Base-by-base conservation (phyloP, 441 rosid species). In the Jatropha podagrica region DNA sequence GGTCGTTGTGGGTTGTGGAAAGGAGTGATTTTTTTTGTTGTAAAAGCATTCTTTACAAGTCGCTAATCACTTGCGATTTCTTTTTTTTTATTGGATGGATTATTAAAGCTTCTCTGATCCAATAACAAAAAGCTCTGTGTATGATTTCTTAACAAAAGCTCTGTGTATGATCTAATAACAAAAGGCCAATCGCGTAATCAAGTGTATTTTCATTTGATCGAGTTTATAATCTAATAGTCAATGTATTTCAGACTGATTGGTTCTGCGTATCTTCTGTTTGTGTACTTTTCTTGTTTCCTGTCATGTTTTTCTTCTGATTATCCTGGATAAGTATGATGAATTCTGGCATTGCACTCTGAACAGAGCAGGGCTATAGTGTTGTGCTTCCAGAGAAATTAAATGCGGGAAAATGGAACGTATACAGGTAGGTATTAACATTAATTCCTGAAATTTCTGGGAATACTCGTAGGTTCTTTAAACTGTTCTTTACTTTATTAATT, bases 341-440 rank as follows among this genome's bases (percentile, higher is more conserved):
- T 54, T 40, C 66, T 79, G 63, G 44, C 55, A 42, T 75, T 79
- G 63, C 69, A 51, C 76, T 73, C 18, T 79, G 73, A 86, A 74
- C 91, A 96, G 99, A 89, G 76, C 92, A 88, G 80, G 96, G 97
- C 0, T 96, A 86, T 66, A 94, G 99, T 80, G 93, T 90, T 79
- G 96, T 88, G 76, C 98, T 96, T 75, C 99, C 99, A 0, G 99
- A 96, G 89, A 92, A 89, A 83, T 81, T 96, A 89, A 90, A 87
- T 56, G 85, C 92, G 1, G 99, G 98, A 58, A 88, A 89, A 78
- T 96, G 98, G 99, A 90, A 91, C 76, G 99, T 96, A 4, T 96
- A 90, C 89, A 89, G 98, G 99, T 94, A 62, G 66, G 72, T 54
- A 17, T 63, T 69, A 10, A 59, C 69, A 63, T 26, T 20, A 72